Conservation (phyloP, 768 basidiomycete genomes). For the Rhizopogon sp. region DNA sequence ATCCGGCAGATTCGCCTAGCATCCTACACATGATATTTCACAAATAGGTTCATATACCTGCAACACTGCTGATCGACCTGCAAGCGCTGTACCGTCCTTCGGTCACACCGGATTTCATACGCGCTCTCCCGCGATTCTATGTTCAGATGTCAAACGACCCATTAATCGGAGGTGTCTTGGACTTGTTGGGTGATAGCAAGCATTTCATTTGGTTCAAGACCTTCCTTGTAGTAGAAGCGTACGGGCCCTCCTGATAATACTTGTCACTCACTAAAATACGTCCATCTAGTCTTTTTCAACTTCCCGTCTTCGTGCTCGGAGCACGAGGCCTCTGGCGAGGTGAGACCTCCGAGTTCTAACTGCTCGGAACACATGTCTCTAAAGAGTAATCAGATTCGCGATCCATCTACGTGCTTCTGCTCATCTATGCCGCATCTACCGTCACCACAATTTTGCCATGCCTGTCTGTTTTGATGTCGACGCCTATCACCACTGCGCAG, state of each 20-base stretch:
- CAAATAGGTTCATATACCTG: constrained; percentile 57
- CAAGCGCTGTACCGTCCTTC: constrained; percentile 58
- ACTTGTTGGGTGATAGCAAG: constrained; percentile 28
- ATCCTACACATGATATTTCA: not conserved
- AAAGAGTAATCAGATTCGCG: constrained; percentile 35
- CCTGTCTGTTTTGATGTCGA: constrained; percentile 52
- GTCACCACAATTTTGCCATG: constrained; percentile 76
- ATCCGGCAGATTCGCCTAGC: not conserved
- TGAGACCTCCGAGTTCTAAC: constrained; percentile 11
- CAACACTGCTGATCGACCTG: constrained; percentile 65
- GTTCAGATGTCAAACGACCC: constrained; percentile 61
- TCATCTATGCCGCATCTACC: constrained; percentile 74
- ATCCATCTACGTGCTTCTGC: constrained; percentile 55
- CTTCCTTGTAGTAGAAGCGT: constrained; percentile 63
- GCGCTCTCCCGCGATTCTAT: constrained; percentile 44
- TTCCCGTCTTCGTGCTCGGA: constrained; percentile 76
- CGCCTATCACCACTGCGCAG: constrained; percentile 36
- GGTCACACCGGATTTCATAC: constrained; percentile 44
- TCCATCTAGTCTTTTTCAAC: constrained; percentile 52
- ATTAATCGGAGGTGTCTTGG: constrained; percentile 49
- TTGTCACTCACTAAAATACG: not conserved
- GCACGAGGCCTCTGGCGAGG: constrained; percentile 55
- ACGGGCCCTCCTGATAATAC: constrained; percentile 17
- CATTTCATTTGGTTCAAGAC: constrained; percentile 59
- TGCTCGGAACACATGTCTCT: not conserved